These are phyloP conservation scores for Calycina marina DNA, from an alignment of 2,329 filamentous ascomycete genomes.

Conservation along the genomic window DNA sequence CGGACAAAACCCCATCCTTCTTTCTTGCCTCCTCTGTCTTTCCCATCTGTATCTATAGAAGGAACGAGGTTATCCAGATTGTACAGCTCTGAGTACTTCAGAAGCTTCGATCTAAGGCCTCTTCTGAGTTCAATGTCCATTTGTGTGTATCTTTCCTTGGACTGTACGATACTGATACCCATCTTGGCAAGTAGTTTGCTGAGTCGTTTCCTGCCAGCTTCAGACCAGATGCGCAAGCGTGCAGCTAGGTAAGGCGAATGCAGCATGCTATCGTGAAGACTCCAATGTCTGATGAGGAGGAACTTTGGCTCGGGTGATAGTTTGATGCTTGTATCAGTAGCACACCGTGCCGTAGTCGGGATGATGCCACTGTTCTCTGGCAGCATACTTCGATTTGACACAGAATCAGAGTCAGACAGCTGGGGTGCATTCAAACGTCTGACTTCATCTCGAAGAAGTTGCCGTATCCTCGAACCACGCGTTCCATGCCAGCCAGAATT, in stretches of 20 bases:
- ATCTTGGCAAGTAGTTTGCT: conserved; percentile 96
- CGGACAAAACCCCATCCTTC: conserved; percentile 96
- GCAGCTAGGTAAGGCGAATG: conserved; percentile 92
- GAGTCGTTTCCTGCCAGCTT: conserved; percentile 71
- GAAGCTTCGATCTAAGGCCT: conserved; percentile 66
- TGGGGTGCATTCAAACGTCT: conserved; percentile 78
- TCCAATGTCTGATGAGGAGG: conserved; percentile 89
- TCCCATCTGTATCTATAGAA: conserved; percentile 54
- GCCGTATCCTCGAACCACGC: conserved; percentile 69
- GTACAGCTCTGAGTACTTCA: conserved; percentile 87
- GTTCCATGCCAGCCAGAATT: conserved; percentile 65
- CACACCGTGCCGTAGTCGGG: conserved; percentile 73
- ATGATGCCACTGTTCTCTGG: conserved; percentile 68
- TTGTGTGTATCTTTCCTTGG: conserved; percentile 89
- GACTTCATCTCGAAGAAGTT: conserved; percentile 83
- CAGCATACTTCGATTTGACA: conserved; percentile 42
- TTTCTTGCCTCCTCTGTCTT: conserved; percentile 56
- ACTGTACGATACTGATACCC: conserved; percentile 88
- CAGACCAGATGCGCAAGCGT: conserved; percentile 86
- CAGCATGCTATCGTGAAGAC: conserved; percentile 94
- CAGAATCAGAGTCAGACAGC: conserved; percentile 36
- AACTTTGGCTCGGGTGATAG: conserved; percentile 90
- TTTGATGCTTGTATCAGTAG: conserved; percentile 83
- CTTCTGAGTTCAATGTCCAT: conserved; percentile 98
- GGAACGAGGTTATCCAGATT: conserved; percentile 90